A percentile compares a stretch with the other conserved stretches of the same genome.
phyloP scores from a whole-genome alignment of 1,284 basidiomycete species.

The Exobasidium cylindrosporum region DNA sequence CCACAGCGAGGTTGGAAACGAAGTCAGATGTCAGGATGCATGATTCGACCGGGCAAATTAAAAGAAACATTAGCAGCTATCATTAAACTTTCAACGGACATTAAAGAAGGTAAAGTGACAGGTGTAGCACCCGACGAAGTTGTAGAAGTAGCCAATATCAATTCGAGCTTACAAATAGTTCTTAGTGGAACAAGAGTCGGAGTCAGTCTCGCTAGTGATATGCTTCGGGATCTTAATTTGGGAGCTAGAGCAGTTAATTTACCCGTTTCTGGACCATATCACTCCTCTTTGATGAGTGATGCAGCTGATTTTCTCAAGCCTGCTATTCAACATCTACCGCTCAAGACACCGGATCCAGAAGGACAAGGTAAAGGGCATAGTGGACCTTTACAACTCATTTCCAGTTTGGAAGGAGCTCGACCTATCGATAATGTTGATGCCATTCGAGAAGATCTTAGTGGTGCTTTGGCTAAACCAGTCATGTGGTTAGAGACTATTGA shows the following conservation, averaged over 20 bases:
- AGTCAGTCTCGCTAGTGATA: constrained; percentile 49
- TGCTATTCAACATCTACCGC: constrained; percentile 38
- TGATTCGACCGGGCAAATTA: constrained; percentile 46
- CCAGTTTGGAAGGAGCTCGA: background rate
- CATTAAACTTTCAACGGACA: constrained; percentile 30
- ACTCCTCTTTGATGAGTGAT: constrained; percentile 42
- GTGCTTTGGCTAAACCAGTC: constrained; percentile 39
- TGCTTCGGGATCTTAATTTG: constrained; percentile 36
- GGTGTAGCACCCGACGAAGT: constrained; percentile 47
- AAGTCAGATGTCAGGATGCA: constrained; percentile 49
- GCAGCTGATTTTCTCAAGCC: constrained; percentile 35
- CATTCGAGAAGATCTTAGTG: constrained; percentile 36
- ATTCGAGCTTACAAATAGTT: constrained; percentile 50
- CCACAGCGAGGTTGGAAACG: constrained; percentile 35
- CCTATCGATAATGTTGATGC: constrained; percentile 19
- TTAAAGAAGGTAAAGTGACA: constrained; percentile 34
- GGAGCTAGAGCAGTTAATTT: constrained; percentile 52
- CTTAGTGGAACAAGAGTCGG: constrained; percentile 45
- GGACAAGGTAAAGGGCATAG: background rate
- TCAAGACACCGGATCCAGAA: constrained; percentile 25
- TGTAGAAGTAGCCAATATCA: constrained; percentile 52
- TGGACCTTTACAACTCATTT: constrained; percentile 3
- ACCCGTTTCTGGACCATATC: constrained; percentile 51
- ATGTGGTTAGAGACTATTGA: constrained; percentile 43
- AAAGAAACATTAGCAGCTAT: constrained; percentile 36